These are phyloP conservation scores for Epithemia pelagica DNA, from an alignment of 108 stramenopile genomes.

Conservation along the genomic window DNA sequence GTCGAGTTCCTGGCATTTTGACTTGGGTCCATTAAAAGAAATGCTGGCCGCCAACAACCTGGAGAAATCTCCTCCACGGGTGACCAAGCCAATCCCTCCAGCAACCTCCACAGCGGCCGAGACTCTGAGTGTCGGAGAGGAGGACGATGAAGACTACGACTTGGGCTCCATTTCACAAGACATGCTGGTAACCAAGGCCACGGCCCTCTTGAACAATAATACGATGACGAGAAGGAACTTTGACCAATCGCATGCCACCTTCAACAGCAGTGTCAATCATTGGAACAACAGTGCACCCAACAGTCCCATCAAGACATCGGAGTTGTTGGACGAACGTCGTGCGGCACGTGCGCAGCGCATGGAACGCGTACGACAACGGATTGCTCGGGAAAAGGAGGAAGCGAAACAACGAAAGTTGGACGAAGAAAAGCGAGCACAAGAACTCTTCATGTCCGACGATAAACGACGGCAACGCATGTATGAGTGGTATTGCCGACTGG, in stretches of 20 bases:
- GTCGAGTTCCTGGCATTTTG: neutral
- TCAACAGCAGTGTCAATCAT: neutral
- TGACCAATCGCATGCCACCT: neutral
- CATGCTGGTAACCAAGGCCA: neutral
- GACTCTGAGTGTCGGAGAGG: neutral
- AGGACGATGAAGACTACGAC: neutral
- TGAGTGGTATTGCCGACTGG: constrained; percentile 10
- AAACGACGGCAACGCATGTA: constrained; percentile 5
- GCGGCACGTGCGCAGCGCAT: neutral
- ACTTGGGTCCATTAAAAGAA: neutral
- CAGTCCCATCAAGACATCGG: neutral
- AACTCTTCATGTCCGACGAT: constrained; percentile 6
- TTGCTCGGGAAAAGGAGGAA: neutral
- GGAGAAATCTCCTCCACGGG: neutral
- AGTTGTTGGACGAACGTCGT: neutral
- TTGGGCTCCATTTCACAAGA: neutral
- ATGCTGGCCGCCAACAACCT: neutral
- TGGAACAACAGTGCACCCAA: neutral
- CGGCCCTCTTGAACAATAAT: neutral
- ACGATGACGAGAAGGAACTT: neutral
- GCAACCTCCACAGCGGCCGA: neutral
- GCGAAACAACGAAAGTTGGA: constrained; percentile 2
- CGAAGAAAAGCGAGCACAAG: neutral
- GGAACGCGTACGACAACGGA: constrained; percentile 2
- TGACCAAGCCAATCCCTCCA: neutral